phyloP scores from a whole-genome alignment of 345 rosid species.

The Erucastrum elatum region DNA sequence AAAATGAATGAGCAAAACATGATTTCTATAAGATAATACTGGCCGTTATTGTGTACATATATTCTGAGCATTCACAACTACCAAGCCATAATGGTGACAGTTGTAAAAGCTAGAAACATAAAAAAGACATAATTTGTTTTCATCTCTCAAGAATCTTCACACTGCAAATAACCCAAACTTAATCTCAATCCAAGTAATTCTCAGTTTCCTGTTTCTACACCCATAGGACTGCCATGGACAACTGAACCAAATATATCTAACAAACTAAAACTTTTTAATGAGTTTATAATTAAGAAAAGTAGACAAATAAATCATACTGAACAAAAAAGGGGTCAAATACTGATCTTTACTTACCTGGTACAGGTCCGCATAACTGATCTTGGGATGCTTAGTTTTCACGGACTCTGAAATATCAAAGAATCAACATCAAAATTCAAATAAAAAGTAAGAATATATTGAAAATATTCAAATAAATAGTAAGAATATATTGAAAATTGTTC shows the following conservation, averaged over 20 bases:
- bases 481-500: background rate
- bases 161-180: background rate
- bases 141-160: background rate
- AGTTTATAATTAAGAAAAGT: background rate
- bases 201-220: background rate
- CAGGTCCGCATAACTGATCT: slow-evolving; percentile 67
- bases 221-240: background rate
- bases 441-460: background rate
- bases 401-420: slow-evolving; percentile 31
- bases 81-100: background rate
- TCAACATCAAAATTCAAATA: background rate
- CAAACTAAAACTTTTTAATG: background rate
- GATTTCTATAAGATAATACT: background rate
- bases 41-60: background rate
- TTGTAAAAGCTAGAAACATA: background rate
- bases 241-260: background rate
- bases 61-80: background rate
- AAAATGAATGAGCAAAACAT: background rate
- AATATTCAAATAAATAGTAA: too few species aligned
- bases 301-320: background rate
- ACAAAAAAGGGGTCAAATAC: background rate
- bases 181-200: background rate
- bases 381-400: slow-evolving; percentile 69
- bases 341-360: slow-evolving; percentile 13
- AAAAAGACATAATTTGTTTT: background rate